Evolutionary conservation across 805 yeast species (phyloP).

Genomic region (Wickerhamomyces chambardii): DNA sequence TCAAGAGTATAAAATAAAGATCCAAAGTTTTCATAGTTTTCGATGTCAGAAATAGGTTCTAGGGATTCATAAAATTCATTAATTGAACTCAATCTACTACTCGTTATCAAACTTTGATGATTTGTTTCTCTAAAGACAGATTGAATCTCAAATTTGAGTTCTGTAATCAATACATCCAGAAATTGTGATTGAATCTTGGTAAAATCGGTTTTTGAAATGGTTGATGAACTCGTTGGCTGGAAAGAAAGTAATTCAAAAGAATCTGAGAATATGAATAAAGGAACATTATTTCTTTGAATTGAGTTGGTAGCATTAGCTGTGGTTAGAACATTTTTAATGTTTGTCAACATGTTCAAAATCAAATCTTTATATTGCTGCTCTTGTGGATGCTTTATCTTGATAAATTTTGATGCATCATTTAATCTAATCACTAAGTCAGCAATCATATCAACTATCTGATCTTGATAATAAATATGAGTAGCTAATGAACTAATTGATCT

Average conservation of each 20-base stretch:
- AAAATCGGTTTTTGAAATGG: neutral
- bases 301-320: constrained; percentile 9
- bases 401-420: constrained; percentile 13
- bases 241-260: constrained; percentile 10
- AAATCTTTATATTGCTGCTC: neutral
- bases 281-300: constrained; percentile 15
- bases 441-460: constrained; percentile 78
- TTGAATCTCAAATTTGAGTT: constrained; percentile 11
- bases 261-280: constrained; percentile 14
- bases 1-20: constrained; percentile 7
- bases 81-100: constrained; percentile 10
- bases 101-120: constrained; percentile 10
- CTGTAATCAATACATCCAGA: constrained; percentile 8
- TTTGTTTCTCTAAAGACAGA: constrained; percentile 8
- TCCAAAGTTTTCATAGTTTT: constrained; percentile 1
- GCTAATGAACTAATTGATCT: constrained; percentile 62
- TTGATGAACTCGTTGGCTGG: neutral
- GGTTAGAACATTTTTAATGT: constrained; percentile 8
- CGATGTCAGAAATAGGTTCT: constrained; percentile 3
- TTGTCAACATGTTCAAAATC: constrained; percentile 7
- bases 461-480: constrained; percentile 74
- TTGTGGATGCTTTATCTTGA: no score
- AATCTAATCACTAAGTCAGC: constrained; percentile 47
- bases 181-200: constrained; percentile 9
- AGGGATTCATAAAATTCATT: constrained; percentile 14